Evolutionary conservation across 1,284 basidiomycete species (phyloP), one percentile per base, ranked within the genome.

Genomic region (Cryptococcus sp.): DNA sequence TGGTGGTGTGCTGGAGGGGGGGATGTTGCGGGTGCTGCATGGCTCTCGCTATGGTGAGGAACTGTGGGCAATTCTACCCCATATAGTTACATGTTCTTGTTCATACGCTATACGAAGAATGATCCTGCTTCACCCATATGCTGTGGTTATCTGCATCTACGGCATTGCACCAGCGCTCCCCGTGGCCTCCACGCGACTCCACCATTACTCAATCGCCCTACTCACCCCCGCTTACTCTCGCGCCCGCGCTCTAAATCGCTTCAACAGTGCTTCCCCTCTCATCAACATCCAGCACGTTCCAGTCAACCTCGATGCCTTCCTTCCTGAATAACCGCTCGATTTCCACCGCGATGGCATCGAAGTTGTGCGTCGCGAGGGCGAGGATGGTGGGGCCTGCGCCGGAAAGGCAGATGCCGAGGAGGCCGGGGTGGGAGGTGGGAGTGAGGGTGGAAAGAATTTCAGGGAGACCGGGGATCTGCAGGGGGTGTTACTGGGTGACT

Each of bases 351-450:
- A 96, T 93, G 9, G 79, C 79, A 53, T 92, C 88, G 66, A 89
- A 95, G 42, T 87, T 87, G 46, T 80, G 79, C 0, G 90, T 95
- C 0, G 95, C 94, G n/a, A 99, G 83, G 0, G 96, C 96, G 55
- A 99, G 83, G 65, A 98, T 97, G 2, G 96, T 98, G 1, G 96
- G 96, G 0, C 96, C 96, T 1, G 96, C 96, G 8, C 96, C 96
- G 1, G 94, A 98, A 33, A 99, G 84, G 74, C 96, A 98, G 62
- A 98, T 98, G 6, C 96, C 96, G 18, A 98, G 82, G 3, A 99
- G 80, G 12, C 96, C 96, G 0, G 91, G 90, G 77, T 98, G 94
- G 0, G 88, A 87, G 15, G 82, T 70, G 6, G 94, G 94, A 0
- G 92, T 96, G 54, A 98, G 87, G 16, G 83, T 82, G 28, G 88